Evolutionary conservation across 805 yeast species (phyloP), one percentile per base, ranked within the genome.

Genomic region (Pichia pseudocactophila): DNA sequence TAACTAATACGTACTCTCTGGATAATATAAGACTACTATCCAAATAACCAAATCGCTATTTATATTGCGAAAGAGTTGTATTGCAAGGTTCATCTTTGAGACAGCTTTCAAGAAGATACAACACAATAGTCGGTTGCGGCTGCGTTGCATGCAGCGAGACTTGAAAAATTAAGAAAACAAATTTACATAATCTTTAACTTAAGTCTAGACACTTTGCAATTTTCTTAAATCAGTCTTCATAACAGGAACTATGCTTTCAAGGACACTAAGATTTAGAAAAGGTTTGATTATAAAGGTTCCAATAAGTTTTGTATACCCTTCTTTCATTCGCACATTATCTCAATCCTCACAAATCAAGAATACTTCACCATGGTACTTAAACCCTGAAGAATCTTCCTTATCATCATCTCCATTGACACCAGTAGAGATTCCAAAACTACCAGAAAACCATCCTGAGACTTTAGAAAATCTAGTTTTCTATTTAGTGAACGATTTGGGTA

Each of bases 401-500:
- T 30, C 51, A 7, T 19, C 45, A 3, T 51, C 55, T n/a, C 59
- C 61, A 12, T 45, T 53, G 8, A 50, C 44, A 26, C 39, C 46
- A 30, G 44, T 48, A 2, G 64, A 58, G 36, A 54, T 79, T 34
- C 90, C 95, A 0, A 66, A 55, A 3, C 49, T 82, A 4, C 96
- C 96, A 0, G 49, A 45, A 1, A 52, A 69, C 36, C 61, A 85
- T 0, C 96, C 96, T 0, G 54, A 50, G 0, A 56, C 74, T 1
- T 52, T 88, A 8, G 55, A 57, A 28, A 59, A 61, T 3, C 57
- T 82, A 9, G 54, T 78, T 10, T 53, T 65, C 6, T 66, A 71
- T 41, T 56, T 83, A 43, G 73, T 75, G 3, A 58, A 66, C 6
- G 79, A 82, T 28, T 69, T 83, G 46, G 95, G 95, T 9, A 62